A percentile compares a stretch with the other conserved stretches of the same genome.
phyloP scores from a whole-genome alignment of 1,139 yeast genomes.

The Magnusiomyces ingens region DNA sequence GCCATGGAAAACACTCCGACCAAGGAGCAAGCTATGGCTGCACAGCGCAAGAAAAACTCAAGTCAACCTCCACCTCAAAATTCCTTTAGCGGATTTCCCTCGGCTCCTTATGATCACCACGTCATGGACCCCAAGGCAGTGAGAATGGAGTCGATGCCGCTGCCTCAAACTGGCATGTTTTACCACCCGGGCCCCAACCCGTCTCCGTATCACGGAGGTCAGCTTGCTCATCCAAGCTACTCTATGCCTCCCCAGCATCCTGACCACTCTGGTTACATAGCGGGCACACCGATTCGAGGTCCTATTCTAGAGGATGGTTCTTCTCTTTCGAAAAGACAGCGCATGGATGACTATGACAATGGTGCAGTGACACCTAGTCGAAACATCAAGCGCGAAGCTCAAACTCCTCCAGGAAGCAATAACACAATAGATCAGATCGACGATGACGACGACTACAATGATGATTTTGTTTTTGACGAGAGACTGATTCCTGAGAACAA shows the following conservation, averaged over 20 bases:
- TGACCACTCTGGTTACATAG: background rate
- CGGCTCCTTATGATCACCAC: background rate
- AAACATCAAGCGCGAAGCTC: constrained; percentile 1
- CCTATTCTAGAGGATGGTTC: background rate
- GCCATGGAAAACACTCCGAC: constrained; percentile 58
- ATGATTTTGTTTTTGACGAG: constrained; percentile 24
- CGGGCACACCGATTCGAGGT: background rate
- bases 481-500: constrained; percentile 21
- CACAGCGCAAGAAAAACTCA: constrained; percentile 28
- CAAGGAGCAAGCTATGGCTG: constrained; percentile 41
- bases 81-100: constrained; percentile 3
- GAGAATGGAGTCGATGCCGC: background rate
- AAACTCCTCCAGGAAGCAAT: constrained; percentile 8
- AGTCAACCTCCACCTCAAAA: background rate
- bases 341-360: background rate
- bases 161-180: background rate
- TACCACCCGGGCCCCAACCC: background rate
- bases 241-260: background rate
- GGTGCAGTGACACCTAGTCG: background rate
- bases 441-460: constrained; percentile 36
- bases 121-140: background rate
- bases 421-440: constrained; percentile 2
- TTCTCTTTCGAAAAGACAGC: constrained; percentile 1
- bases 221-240: background rate
- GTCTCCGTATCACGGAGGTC: background rate